Evolutionary conservation across 2,329 filamentous ascomycete species (phyloP), one percentile per base, ranked within the genome.

Genomic region (Penicillium sp.): DNA sequence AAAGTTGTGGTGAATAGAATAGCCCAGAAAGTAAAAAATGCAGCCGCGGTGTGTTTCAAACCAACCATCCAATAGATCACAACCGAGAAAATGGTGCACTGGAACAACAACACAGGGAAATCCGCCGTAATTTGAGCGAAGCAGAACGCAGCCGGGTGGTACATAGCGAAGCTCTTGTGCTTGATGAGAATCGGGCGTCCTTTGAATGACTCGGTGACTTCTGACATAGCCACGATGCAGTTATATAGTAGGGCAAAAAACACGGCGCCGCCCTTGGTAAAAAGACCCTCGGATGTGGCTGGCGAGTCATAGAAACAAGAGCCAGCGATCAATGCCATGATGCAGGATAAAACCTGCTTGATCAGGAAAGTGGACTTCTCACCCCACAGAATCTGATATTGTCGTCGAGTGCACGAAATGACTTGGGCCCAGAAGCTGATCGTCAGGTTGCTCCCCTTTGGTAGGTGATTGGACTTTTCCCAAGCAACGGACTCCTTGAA

Each of bases 201-300:
- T 1, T 45, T 44, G 22, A 56, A 46, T 3, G 59, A 44, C 55
- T 77, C 83, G 47, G 52, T 54, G 28, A 60, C 56, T 42, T 60
- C 56, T 7, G 45, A 42, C 43, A 60, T 59, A 1, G 56, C 52
- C 1, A 80, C 74, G 49, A 92, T 88, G 30, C 85, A 86, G 61
- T 90, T 93, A 71, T 90, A 80, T 38, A 95, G 71, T 55, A 88
- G 80, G 44, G 85, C 84, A 56, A 92, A 92, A 75, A 93, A 94
- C 33, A 94, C 70, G 5, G 90, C 72, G 20, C 83, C 80, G 41
- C 84, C 84, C 41, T 86, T 79, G 51, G 77, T 73, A 65, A 79
- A 87, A 70, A 93, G 92, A 48, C 80, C 85, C 17, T 63, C 57
- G 0, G 85, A 82, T 11, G 70, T 73, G 2, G 71, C 57, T 14